Percentiles rank a stretch among this genome's conserved stretches.
phyloP scores from a whole-genome alignment of 768 basidiomycete species.

The Termitomyces titanicus region DNA sequence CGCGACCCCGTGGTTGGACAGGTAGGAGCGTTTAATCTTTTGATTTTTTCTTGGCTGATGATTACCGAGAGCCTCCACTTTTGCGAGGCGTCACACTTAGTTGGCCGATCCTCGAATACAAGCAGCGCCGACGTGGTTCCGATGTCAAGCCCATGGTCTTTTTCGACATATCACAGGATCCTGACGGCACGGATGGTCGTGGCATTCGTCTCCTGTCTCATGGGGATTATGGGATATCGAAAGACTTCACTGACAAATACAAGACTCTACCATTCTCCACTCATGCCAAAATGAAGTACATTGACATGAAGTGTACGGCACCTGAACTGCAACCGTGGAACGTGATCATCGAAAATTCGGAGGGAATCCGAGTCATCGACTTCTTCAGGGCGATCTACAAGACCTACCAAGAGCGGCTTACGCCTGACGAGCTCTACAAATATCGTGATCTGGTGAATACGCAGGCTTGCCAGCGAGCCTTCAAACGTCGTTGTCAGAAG shows the following conservation, averaged over 20 bases:
- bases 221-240: background rate
- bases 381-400: constrained; percentile 57
- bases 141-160: constrained; percentile 6
- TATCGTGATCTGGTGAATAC: constrained; percentile 24
- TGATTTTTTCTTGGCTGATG: background rate
- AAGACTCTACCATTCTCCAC: constrained; percentile 28
- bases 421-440: constrained; percentile 34
- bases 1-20: background rate
- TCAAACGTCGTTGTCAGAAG: constrained; percentile 43
- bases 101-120: constrained; percentile 14
- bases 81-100: constrained; percentile 8
- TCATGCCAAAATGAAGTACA: constrained; percentile 13
- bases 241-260: constrained; percentile 32
- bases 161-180: constrained; percentile 9
- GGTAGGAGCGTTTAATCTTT: background rate
- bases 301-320: constrained; percentile 42
- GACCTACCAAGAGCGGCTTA: constrained; percentile 41
- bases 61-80: constrained; percentile 9
- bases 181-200: background rate
- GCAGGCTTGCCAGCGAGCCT: constrained; percentile 34
- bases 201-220: constrained; percentile 4
- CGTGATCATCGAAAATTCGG: constrained; percentile 37
- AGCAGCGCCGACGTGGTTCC: background rate
- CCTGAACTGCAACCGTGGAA: constrained; percentile 35
- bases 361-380: constrained; percentile 49